Conservation (phyloP, 768 basidiomycete species). For the Asterophora lycoperdoides region DNA sequence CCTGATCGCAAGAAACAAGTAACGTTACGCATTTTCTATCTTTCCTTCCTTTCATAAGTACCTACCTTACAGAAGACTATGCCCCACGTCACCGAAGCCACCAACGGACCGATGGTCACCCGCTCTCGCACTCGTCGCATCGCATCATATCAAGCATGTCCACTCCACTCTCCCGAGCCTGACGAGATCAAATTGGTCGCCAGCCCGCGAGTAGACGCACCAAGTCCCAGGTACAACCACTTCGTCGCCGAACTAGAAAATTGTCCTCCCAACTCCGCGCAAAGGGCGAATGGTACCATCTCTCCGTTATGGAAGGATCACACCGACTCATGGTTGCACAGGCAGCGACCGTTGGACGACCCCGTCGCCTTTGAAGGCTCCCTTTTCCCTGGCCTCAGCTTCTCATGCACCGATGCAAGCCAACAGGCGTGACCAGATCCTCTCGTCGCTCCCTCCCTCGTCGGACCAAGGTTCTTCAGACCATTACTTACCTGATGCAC, state of each 20-base stretch:
- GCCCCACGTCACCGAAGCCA: not conserved
- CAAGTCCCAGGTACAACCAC: not conserved
- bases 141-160: not conserved
- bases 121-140: not conserved
- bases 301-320: not conserved
- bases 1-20: slow-evolving; percentile 10
- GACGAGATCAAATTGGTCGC: not conserved
- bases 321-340: not conserved
- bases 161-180: not conserved
- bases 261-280: not conserved
- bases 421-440: not conserved
- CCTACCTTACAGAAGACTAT: not conserved
- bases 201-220: not conserved
- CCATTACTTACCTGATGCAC: not conserved
- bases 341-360: not conserved
- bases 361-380: not conserved
- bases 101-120: too few species aligned
- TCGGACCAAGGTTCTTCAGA: slow-evolving; percentile 9
- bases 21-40: not conserved
- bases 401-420: not conserved
- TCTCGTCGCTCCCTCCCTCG: slow-evolving; percentile 11
- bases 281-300: not conserved
- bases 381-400: not conserved
- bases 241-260: not conserved
- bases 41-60: not conserved